Evolutionary conservation across 805 yeast species (phyloP), one percentile per base, ranked within the genome.

Genomic region (Barnettozyma salicaria): DNA sequence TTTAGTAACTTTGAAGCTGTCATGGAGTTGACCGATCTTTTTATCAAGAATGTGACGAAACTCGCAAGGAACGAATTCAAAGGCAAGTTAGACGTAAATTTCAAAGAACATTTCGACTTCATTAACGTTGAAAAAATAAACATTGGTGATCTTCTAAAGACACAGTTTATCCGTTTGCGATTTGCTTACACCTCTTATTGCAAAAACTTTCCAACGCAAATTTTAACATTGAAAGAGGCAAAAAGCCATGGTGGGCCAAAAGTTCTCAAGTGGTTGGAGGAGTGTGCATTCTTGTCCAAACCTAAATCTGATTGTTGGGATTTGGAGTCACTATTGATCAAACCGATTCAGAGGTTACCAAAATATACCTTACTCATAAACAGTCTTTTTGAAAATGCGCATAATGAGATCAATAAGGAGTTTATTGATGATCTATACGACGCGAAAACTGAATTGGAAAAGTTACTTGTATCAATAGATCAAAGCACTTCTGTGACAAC

Each of bases 1-100:
- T 71, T 72, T 53, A 70, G 73, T 1, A 68, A 70, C 43, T 45
- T 68, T 26, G 64, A 57, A 12, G 59, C 67, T 2, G 58, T 72
- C 22, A 38, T 58, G 6, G 61, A 64, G 8, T 46, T 67, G 5
- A 61, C 68, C 41, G 51, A 54, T 12, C 37, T 61, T 4, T 57
- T 68, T 14, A 25, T 56, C 7, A 48, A 46, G 4, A 42, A 50
- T 4, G 25, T 54, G 2, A 30, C 27, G 2, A 45, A 43, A 24
- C 24, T 27, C 4, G 32, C 35, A 12, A 24, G 32, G 7, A 11
- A 22, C 3, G 20, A 24, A 2, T 30, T 28, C 7, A 24, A 27
- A 17, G 42, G 32, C 1, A 19, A 26, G 12, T 19, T 40, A 11
- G 40, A 45, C 2, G 19, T 43, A 10, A 37, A 41, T 11, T 19